Percentiles rank a stretch among this genome's conserved stretches.
These are phyloP conservation scores for Metschnikowia shivogae DNA, from an alignment of 805 yeast genomes.

Conservation along the genomic window DNA sequence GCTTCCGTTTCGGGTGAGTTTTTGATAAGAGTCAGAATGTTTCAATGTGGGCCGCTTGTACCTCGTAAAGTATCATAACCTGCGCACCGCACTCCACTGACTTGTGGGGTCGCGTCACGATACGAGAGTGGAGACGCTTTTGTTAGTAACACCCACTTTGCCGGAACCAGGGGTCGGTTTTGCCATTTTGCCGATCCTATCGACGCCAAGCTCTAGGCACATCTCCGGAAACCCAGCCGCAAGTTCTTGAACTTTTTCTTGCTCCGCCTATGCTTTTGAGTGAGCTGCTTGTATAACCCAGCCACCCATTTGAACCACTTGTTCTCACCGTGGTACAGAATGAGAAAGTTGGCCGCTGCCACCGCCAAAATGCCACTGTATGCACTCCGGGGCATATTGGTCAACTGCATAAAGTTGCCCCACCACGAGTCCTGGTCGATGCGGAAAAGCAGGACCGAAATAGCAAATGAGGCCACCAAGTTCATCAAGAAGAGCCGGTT, in stretches of 20 bases:
- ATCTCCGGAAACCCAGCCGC: background rate
- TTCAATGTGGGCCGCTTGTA: background rate
- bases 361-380: conserved; percentile 47
- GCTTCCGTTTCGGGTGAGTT: too few relatives aligned
- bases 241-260: conserved; percentile 31
- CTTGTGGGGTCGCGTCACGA: background rate
- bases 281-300: conserved; percentile 30
- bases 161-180: too few relatives aligned
- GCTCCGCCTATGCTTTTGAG: conserved; percentile 26
- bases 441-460: conserved; percentile 54
- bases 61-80: conserved; percentile 3
- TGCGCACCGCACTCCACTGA: background rate
- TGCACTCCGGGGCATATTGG: conserved; percentile 50
- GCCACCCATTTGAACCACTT: conserved; percentile 42
- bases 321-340: conserved; percentile 44
- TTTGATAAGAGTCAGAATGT: too few relatives aligned
- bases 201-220: background rate
- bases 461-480: conserved; percentile 43
- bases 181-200: too few relatives aligned
- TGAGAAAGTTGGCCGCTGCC: conserved; percentile 47
- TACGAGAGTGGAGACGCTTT: background rate
- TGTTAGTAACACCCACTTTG: too few relatives aligned
- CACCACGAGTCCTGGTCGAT: conserved; percentile 48
- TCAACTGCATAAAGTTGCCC: conserved; percentile 74
- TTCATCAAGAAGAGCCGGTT: conserved; percentile 72